Base-by-base conservation (phyloP, 169 alveolate genomes). In the Amoebophrya sp. region DNA sequence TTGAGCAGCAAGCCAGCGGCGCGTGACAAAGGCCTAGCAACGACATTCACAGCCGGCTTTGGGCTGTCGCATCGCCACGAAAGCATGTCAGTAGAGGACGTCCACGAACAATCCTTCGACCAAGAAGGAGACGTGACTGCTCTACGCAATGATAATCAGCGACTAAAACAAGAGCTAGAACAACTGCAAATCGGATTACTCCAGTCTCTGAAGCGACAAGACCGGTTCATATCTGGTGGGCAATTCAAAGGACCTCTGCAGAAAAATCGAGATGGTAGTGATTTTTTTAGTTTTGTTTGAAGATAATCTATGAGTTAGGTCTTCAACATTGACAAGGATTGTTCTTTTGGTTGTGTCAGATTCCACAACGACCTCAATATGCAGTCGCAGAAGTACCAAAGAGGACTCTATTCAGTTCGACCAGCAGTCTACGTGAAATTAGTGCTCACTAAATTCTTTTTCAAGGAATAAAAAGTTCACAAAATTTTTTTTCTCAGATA, bases 161-260 rank as follows among this genome's bases (percentile, higher is more conserved):
- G 83, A 36, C 83, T 65, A 0, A 6, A 36, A 6, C 18, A 36
- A 18, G 83, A 65, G 83, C 26, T 65, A 36, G 83, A 65, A 36
- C 18, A 29, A 26, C 26, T 65, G 83, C 83, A 65, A 36, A 36
- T 65, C 3, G 83, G 83, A 0, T 26, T 65, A 0, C 33, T 65
- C 38, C 83, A 65, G 83, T 6, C 33, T 36, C n/a, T 65, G 26
- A 65, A 65, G 83, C 83, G 83, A 65, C 83, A 65, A 65, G 83
- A 65, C 33, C 83, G 83, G 83, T 65, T 65, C n/a, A 65, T 65
- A 29, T 6, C 33, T 36, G 83, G 83, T 36, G 83, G 83, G 83
- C 83, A 65, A 26, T 65, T 65, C 83, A 65, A 65, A 36, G 83
- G 83, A 26, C 83, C 83, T 1, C 83, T 36, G n/a, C 38, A 29